These are phyloP conservation scores for Oryza officinalis DNA, from an alignment of 176 grass and related monocot genomes.

Conservation along the genomic window DNA sequence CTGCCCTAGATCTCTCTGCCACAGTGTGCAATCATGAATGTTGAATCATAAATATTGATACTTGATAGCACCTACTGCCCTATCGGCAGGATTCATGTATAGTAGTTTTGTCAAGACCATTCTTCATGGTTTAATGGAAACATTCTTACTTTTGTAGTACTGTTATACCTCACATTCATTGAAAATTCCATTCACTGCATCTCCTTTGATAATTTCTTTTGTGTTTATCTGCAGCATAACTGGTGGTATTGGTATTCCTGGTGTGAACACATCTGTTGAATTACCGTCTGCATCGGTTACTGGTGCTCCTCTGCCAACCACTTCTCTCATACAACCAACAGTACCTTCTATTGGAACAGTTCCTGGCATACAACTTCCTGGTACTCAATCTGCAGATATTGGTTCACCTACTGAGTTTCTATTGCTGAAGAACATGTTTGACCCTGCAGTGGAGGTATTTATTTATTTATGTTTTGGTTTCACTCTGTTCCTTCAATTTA, in stretches of 20 bases:
- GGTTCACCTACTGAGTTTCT: constrained; percentile 73
- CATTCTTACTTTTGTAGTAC: not conserved
- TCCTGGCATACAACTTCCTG: constrained; percentile 53
- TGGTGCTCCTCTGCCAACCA: constrained; percentile 44
- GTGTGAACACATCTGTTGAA: constrained; percentile 41
- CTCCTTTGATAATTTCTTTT: constrained; percentile 4
- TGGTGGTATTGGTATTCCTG: constrained; percentile 52
- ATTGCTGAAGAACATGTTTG: constrained; percentile 97
- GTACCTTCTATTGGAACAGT: constrained; percentile 56
- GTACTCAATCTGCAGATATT: constrained; percentile 42
- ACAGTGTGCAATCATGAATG: too few relatives aligned
- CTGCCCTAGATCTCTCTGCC: not conserved
- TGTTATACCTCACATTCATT: not conserved
- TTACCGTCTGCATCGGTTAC: constrained; percentile 60
- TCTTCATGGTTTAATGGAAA: constrained; percentile 6
- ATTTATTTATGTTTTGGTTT: constrained; percentile 12
- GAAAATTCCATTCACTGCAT: not conserved
- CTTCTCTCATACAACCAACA: constrained; percentile 53
- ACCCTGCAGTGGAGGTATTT: constrained; percentile 74
- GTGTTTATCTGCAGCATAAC: constrained; percentile 54
- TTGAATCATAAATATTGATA: too few relatives aligned
- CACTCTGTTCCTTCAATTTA: not conserved
- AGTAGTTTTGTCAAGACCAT: not conserved
- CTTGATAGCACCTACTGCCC: too few relatives aligned
- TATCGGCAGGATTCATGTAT: too few relatives aligned